phyloP scores from a whole-genome alignment of 2,329 filamentous ascomycete species.

The Claviceps sp. region DNA sequence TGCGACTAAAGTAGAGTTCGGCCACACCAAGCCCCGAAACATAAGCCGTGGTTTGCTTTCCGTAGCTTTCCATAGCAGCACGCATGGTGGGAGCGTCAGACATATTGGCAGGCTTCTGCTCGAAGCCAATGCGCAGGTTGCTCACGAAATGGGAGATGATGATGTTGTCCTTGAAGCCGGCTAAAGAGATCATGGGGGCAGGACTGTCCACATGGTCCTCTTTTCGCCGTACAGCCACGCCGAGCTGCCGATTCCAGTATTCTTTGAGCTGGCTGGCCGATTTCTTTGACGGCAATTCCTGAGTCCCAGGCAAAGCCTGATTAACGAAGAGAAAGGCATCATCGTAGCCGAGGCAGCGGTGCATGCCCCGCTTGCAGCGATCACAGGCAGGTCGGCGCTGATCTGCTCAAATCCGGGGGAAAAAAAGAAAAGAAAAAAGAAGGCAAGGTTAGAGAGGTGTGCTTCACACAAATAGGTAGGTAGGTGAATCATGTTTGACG shows the following conservation, averaged over 20 bases:
- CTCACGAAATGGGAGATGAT: slow-evolving; percentile 6
- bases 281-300: slow-evolving; percentile 5
- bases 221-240: neutral
- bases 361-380: slow-evolving; percentile 4
- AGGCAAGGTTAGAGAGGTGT: neutral
- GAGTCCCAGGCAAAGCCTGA: slow-evolving; percentile 3
- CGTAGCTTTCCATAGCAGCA: slow-evolving; percentile 3
- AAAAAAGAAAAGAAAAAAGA: neutral
- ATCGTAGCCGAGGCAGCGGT: slow-evolving; percentile 4
- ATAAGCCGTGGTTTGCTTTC: slow-evolving; percentile 5
- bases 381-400: slow-evolving; percentile 4
- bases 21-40: slow-evolving; percentile 6
- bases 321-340: slow-evolving; percentile 5
- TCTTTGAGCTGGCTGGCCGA: slow-evolving; percentile 4
- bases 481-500: neutral
- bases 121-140: slow-evolving; percentile 4
- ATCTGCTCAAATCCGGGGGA: neutral
- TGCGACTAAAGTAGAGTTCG: slow-evolving; percentile 6
- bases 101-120: slow-evolving; percentile 1
- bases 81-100: slow-evolving; percentile 7
- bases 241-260: slow-evolving; percentile 4
- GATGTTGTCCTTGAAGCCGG: slow-evolving; percentile 6
- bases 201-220: neutral
- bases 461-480: neutral
- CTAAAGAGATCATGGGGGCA: neutral